phyloP scores from a whole-genome alignment of 192 early-diverging fungal species.

The Coemansia guatemalensis region DNA sequence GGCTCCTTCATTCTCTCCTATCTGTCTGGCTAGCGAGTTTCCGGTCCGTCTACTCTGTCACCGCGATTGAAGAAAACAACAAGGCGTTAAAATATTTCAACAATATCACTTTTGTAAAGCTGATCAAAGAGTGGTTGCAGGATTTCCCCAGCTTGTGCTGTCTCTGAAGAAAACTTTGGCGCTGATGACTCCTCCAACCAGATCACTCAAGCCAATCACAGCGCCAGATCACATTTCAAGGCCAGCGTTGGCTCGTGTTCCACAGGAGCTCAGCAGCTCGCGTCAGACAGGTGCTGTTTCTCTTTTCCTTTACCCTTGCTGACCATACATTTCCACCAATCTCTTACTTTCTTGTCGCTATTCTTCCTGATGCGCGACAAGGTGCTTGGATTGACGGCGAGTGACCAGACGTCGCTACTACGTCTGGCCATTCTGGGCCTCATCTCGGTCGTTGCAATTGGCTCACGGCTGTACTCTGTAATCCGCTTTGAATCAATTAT shows the following conservation, averaged over 20 bases:
- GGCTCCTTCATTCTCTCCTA: slow-evolving; percentile 71
- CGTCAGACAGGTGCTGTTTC: background rate
- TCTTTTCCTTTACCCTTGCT: background rate
- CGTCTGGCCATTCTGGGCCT: slow-evolving; percentile 86
- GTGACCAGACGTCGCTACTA: slow-evolving; percentile 61
- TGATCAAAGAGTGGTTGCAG: background rate
- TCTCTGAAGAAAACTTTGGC: background rate
- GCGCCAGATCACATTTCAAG: background rate
- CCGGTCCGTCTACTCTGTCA: background rate
- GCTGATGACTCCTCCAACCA: background rate
- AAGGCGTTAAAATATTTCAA: background rate
- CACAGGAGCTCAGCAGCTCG: background rate
- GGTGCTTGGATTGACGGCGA: slow-evolving; percentile 46
- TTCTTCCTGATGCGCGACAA: slow-evolving; percentile 39
- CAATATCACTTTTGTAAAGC: background rate
- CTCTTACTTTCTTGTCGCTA: slow-evolving; percentile 28
- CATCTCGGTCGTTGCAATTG: slow-evolving; percentile 83
- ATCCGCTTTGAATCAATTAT: slow-evolving; percentile 98
- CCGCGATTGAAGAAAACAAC: background rate
- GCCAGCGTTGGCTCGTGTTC: background rate
- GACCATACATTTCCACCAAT: background rate
- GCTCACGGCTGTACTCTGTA: slow-evolving; percentile 94
- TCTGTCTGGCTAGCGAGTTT: background rate
- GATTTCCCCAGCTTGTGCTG: background rate
- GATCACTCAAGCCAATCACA: background rate